Evolutionary conservation across 805 yeast genomes (phyloP), one percentile per base, ranked within the genome.

Genomic region (Lachancea lanzarotensis): DNA sequence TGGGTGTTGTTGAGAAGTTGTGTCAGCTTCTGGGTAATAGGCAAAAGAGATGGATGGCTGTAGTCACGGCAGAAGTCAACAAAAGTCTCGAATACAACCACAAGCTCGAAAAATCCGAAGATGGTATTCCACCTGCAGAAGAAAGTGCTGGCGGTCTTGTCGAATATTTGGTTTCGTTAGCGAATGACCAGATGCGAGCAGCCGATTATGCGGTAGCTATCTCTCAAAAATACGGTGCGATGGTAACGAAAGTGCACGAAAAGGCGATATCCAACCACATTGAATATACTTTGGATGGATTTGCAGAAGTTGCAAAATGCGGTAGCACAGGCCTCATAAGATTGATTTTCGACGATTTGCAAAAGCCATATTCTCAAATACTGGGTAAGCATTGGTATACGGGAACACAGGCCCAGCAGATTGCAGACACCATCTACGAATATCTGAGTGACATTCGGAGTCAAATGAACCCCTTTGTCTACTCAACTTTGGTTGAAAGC

Each of bases 141-240:
- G 62, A 69, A 47, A 71, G 82, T 3, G 78, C 82, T n/a, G 79
- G 85, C 19, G 96, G 96, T 1, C 68, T 88, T 26, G 71, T 82
- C 33, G 96, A 88, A 56, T 88, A 88, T 63, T 65, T 85, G 42
- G 76, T 85, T 13, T 95, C 95, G 0, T 72, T 86, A 15, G 91
- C 90, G 2, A 88, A 88, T 63, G 93, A 90, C 53, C 95, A 84
- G 63, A 77, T 81, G 69, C 72, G 80, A 50, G 82, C 82, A 13
- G 83, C 84, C 2, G 82, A 78, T 53, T 77, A 77, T 50, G 68
- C 82, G 2, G 93, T 84, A 50, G 83, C 84, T 19, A 80, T 85
- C 45, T 74, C 83, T 5, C 78, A 77, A 40, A 74, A 82, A 47
- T 74, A 82, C 53, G 76, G 78, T 18, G 78, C 76, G n/a, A 70